Percentiles rank a stretch among this genome's conserved stretches.
phyloP scores from a whole-genome alignment of 441 rosid species.

The Flueggea neowawraea region DNA sequence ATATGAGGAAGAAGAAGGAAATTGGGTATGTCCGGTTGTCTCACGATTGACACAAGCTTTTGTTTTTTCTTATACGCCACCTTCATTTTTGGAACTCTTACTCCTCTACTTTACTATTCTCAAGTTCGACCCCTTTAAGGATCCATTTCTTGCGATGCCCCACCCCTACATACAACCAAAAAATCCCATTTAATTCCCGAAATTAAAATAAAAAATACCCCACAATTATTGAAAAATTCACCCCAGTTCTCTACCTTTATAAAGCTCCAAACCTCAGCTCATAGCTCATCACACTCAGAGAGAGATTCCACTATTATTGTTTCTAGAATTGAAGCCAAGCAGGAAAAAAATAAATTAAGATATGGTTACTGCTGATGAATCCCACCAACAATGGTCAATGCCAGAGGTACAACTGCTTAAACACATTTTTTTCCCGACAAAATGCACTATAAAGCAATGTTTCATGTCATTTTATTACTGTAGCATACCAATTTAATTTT shows the following conservation, averaged over 20 bases:
- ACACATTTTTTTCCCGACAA: neutral
- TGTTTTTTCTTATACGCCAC: neutral
- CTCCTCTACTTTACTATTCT: neutral
- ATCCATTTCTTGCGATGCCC: neutral
- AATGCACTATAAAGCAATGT: neutral
- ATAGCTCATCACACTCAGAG: neutral
- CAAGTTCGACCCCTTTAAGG: neutral
- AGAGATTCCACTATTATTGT: neutral
- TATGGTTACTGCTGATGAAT: slow-evolving; percentile 40
- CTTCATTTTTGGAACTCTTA: neutral
- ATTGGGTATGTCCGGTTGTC: slow-evolving; percentile 42
- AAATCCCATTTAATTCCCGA: too few species aligned
- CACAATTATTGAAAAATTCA: too few species aligned
- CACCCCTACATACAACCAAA: too few species aligned
- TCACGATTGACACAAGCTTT: slow-evolving; percentile 38
- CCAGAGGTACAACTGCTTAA: slow-evolving; percentile 49
- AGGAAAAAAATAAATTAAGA: slow-evolving; percentile 11
- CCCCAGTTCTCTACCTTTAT: too few species aligned
- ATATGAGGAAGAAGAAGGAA: slow-evolving; percentile 11
- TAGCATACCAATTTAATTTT: neutral
- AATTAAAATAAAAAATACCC: too few species aligned
- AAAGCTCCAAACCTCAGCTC: too few species aligned
- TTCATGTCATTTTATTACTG: neutral
- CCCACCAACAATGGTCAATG: slow-evolving; percentile 45
- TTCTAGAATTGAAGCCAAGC: neutral